Evolutionary conservation across 306 rosid genomes (phyloP), one percentile per base, ranked within the genome.

Genomic region (Arachis stenosperma): DNA sequence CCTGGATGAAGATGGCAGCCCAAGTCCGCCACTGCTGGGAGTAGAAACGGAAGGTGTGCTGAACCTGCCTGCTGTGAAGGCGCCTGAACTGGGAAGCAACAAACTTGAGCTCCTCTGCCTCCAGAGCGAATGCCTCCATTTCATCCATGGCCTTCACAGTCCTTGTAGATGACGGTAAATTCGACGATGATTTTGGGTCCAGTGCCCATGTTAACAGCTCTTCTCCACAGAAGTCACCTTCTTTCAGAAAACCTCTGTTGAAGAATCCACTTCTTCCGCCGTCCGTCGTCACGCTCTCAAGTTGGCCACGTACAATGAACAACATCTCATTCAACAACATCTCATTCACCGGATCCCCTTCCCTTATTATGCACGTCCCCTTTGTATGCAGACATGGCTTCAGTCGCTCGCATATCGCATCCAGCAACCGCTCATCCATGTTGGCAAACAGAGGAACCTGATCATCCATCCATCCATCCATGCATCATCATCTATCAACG

Each of bases 21-120:
- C 97, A 93, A 0, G 98, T 90, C 72, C 98, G 75, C 98, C 98
- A 93, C 40, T 91, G 98, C 85, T 91, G 97, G 0, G 97, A 93
- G 86, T 90, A 90, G 81, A 90, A 93, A 8, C 96, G 86, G 78
- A 93, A 89, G 10, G 98, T 93, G 68, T 93, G 91, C 62, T 93
- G 98, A 53, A 93, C 96, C 44, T 90, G 94, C 41, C 90, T 80
- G 53, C 97, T 90, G 51, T 89, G 98, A 40, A 93, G 86, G 39
- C 91, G 82, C 80, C 97, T 87, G 78, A 90, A 93, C 74, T 93
- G 98, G 42, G 88, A 85, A 47, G 97, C 92, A 12, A 93, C 98
- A 81, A 86, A 88, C 75, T 86, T 93, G 78, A 91, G 81, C 76
- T 90, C 93, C 70, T 90, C 98, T 55, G 97, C 92, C 58, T 93